phyloP scores from a whole-genome alignment of 441 rosid genomes.

The Aleurites moluccanus region DNA sequence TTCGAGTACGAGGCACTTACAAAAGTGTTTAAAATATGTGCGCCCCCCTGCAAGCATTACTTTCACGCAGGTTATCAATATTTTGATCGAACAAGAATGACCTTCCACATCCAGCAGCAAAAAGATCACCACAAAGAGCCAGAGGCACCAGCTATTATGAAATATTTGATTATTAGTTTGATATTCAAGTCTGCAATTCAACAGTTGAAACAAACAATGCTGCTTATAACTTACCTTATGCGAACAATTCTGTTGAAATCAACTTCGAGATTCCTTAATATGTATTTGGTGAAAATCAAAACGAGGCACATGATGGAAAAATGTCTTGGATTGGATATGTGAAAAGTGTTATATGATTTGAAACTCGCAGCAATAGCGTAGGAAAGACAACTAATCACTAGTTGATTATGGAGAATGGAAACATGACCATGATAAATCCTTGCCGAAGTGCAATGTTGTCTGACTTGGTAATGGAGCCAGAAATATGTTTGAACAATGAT shows the following conservation, averaged over 20 bases:
- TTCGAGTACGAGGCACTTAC: constrained; percentile 48
- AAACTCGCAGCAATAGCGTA: neutral
- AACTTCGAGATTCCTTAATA: constrained; percentile 56
- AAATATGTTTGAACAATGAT: constrained; percentile 80
- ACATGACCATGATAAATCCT: constrained; percentile 64
- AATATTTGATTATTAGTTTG: neutral
- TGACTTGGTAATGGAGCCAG: constrained; percentile 67
- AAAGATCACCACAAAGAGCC: constrained; percentile 84
- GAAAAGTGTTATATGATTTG: neutral
- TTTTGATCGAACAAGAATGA: constrained; percentile 14
- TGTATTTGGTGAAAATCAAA: constrained; percentile 67
- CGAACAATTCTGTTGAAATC: constrained; percentile 73
- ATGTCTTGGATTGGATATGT: constrained; percentile 37
- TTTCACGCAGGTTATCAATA: neutral
- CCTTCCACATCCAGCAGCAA: constrained; percentile 77
- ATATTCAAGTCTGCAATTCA: neutral
- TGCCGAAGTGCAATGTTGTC: constrained; percentile 70
- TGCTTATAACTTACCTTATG: constrained; percentile 53
- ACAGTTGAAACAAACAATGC: neutral
- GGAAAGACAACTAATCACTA: neutral
- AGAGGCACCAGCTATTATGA: constrained; percentile 72
- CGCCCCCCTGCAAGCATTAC: constrained; percentile 67
- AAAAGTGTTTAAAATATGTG: no score
- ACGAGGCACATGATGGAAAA: constrained; percentile 27
- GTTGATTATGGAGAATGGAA: neutral